phyloP scores from a whole-genome alignment of 345 rosid genomes.

The Eucalyptus cloeziana region DNA sequence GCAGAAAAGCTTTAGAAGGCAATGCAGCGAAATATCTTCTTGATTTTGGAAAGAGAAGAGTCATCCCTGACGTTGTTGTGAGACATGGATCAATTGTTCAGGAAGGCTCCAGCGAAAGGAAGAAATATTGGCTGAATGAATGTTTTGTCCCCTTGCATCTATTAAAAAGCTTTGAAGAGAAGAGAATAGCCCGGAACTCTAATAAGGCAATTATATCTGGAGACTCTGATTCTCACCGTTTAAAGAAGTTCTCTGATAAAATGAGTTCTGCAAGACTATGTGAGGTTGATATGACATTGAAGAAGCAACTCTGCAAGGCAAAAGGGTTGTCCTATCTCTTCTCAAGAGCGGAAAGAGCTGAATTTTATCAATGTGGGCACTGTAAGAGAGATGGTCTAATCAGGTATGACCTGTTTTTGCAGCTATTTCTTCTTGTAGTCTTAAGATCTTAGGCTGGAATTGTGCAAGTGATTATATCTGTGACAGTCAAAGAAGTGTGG shows the following conservation, averaged over 20 bases:
- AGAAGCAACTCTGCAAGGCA: slow-evolving; percentile 23
- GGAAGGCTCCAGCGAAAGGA: slow-evolving; percentile 86
- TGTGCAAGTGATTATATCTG: not conserved
- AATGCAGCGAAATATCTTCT: slow-evolving; percentile 69
- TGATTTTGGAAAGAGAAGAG: slow-evolving; percentile 96
- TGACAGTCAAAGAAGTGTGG: not conserved
- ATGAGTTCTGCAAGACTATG: not conserved
- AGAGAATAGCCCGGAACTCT: slow-evolving; percentile 52
- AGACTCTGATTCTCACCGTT: slow-evolving; percentile 13
- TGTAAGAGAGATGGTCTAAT: slow-evolving; percentile 64
- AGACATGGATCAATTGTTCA: slow-evolving; percentile 58
- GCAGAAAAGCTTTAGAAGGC: slow-evolving; percentile 59
- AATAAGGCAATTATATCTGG: slow-evolving; percentile 28
- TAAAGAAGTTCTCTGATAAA: not conserved
- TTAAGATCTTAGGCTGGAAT: not conserved
- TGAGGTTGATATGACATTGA: not conserved
- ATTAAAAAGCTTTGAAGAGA: slow-evolving; percentile 90
- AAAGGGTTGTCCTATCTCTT: slow-evolving; percentile 77
- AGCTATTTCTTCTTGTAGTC: not conserved
- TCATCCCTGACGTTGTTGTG: slow-evolving; percentile 59
- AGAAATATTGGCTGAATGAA: slow-evolving; percentile 82
- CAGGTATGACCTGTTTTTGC: slow-evolving; percentile 30
- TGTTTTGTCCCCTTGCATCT: slow-evolving; percentile 82
- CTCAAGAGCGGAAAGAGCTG: slow-evolving; percentile 62
- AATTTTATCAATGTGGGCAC: slow-evolving; percentile 62